Evolutionary conservation across 2,329 filamentous ascomycete genomes (phyloP), one percentile per base, ranked within the genome.

Genomic region (Penicillium sp.): DNA sequence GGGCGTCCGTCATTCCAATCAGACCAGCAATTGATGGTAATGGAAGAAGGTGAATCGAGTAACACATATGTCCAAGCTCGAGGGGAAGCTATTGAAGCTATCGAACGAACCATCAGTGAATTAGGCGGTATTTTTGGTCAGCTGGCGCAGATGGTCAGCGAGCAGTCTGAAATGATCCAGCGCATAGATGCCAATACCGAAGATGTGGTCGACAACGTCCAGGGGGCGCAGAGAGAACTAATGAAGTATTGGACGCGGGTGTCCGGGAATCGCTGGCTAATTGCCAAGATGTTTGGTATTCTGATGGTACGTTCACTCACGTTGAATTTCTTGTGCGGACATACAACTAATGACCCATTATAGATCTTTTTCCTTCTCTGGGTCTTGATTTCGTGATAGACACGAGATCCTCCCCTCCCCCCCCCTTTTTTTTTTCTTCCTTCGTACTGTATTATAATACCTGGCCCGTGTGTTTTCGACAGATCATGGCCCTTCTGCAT

Each of bases 101-200:
- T 99, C 58, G 94, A 99, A 74, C 87, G 90, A 65, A 99, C 94
- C 1, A 99, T 99, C 65, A 86, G 85, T 61, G 94, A 99, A 72
- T 81, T 99, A 1, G 94, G 94, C 29, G 82, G 88, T 14, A 97
- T 97, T 60, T 97, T 97, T 72, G 90, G 92, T 9, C 93, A 99
- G 74, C 79, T 99, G 48, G 93, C 94, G 35, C 87, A 90, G 64
- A 97, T 99, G 94, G 94, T 99, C 31, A 91, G 89, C 53, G 93
- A 99, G 74, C 94, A 99, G 77, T 91, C 90, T 59, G 94, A 97
- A 76, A 96, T 96, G 89, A 96, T 99, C 63, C 91, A 97, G 76
- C 83, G 93, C 48, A 97, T 97, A 69, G 93, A 97, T 68, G 93
- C 93, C 62, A 97, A 97, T 74, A 97, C 93, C 1, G 94, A 99